Base-by-base conservation (phyloP, 192 early-diverging fungal species). In the Cetraspora pellucida region DNA sequence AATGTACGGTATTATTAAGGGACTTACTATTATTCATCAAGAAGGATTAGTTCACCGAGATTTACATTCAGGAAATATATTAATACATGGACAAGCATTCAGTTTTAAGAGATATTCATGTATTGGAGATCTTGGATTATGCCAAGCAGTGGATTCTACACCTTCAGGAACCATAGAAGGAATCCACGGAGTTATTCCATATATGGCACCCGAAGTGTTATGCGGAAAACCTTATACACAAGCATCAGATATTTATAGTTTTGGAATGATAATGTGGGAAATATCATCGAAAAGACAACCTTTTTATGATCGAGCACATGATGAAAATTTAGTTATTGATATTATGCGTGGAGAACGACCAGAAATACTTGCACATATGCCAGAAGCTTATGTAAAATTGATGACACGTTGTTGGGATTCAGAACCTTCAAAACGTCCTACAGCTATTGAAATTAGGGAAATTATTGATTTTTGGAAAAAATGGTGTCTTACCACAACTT, bases 41-140 rank as follows among this genome's bases (percentile, higher is more conserved):
- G 71, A 74, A 5, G 80, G 80, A 8, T 79, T 84, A 50, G 65
- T 79, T 43, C 82, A 84, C 59, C 71, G 82, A 21, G 82, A 84
- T 67, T 72, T 84, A 10, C 82, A 84, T 72, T 79, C 73, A 55
- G 80, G 80, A 44, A 84, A 84, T 60, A 81, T 84, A 25, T 61
- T 84, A 74, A 14, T 54, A 54, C 79, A 79, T 46, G 69, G 79
- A 50, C 77, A 76, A 75, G 21, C 74, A 82, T 44, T 77, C 69
- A 19, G 77, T 77, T 44, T 74, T 77, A 27, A 74, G 77, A 37
- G 16, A 63, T 63, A 25, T 37, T 30, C 30, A 13, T 63, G 13
- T 21, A 74, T 79, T 79, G 61, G 81, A 77, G 19, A 78, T 79
- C 27, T 82, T 79, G 64, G 74, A 75, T 63, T 82, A 72, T 50